These are phyloP conservation scores for Zygoascus bituminiphila DNA, from an alignment of 805 yeast genomes.

Conservation along the genomic window DNA sequence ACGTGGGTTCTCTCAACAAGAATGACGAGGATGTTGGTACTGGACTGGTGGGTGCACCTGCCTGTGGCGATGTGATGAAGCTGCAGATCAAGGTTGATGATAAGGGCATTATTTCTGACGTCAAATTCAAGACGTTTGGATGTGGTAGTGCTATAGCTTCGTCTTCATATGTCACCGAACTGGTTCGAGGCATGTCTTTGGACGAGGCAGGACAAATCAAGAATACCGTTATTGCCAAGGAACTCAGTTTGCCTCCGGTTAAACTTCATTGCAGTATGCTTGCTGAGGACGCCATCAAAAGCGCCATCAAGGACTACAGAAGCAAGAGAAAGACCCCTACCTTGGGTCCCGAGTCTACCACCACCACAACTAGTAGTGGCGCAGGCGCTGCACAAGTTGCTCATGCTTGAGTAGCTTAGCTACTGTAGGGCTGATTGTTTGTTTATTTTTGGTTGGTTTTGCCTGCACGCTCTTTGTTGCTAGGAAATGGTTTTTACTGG, in stretches of 20 bases:
- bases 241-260: slow-evolving; percentile 91
- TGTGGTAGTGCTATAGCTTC: slow-evolving; percentile 98
- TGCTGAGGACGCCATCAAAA: slow-evolving; percentile 97
- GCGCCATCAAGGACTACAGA: slow-evolving; percentile 92
- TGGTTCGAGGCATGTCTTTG: slow-evolving; percentile 87
- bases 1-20: slow-evolving; percentile 89
- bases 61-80: slow-evolving; percentile 99
- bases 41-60: slow-evolving; percentile 98
- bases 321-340: slow-evolving; percentile 66
- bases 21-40: slow-evolving; percentile 75
- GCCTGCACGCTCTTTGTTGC: not conserved
- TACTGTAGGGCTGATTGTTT: not conserved
- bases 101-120: slow-evolving; percentile 88
- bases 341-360: slow-evolving; percentile 50
- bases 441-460: not conserved
- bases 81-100: slow-evolving; percentile 90
- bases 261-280: slow-evolving; percentile 97
- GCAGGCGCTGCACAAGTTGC: slow-evolving; percentile 7
- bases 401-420: not conserved
- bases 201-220: slow-evolving; percentile 91
- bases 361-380: slow-evolving; percentile 12
- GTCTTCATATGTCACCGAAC: slow-evolving; percentile 87
- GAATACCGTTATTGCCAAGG: slow-evolving; percentile 91
- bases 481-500: too few relatives aligned
- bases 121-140: slow-evolving; percentile 97